Percentiles rank a stretch among this genome's conserved stretches.
phyloP scores from a whole-genome alignment of 139 green algal species.

The Chlorella sorokiniana region DNA sequence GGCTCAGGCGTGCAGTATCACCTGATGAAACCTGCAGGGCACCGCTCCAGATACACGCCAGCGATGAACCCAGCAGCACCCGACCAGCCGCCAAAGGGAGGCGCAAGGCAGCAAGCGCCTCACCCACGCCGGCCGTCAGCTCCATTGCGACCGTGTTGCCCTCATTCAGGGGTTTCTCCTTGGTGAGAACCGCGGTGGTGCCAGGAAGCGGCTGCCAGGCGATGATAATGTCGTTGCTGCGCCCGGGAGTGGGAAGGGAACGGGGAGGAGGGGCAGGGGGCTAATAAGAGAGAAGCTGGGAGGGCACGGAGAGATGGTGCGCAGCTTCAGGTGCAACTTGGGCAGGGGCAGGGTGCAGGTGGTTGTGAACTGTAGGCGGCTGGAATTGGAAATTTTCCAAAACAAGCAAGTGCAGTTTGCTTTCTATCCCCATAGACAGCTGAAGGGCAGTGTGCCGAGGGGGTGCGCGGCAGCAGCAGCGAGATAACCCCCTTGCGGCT shows the following conservation, averaged over 20 bases:
- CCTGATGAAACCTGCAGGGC: not conserved
- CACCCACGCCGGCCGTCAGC: not conserved
- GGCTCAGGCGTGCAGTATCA: too few species aligned
- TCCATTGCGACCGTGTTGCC: slow-evolving; percentile 32
- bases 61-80: not conserved
- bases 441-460: too few species aligned
- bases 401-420: too few species aligned
- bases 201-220: slow-evolving; percentile 35
- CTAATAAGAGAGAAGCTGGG: not conserved
- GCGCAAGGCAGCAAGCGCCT: too few species aligned
- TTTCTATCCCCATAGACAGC: too few species aligned
- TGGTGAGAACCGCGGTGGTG: slow-evolving; percentile 34
- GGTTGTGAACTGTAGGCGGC: too few species aligned
- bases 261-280: not conserved
- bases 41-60: not conserved
- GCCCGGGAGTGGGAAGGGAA: not conserved
- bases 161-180: slow-evolving; percentile 30
- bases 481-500: not conserved
- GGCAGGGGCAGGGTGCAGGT: too few species aligned
- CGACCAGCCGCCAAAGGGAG: not conserved
- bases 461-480: too few species aligned
- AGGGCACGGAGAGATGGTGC: not conserved
- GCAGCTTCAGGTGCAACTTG: too few species aligned
- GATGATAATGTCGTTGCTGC: slow-evolving; percentile 35
- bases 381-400: too few species aligned